Evolutionary conservation across 176 grass and related monocot species (phyloP).

Genomic region (Oryza officinalis): DNA sequence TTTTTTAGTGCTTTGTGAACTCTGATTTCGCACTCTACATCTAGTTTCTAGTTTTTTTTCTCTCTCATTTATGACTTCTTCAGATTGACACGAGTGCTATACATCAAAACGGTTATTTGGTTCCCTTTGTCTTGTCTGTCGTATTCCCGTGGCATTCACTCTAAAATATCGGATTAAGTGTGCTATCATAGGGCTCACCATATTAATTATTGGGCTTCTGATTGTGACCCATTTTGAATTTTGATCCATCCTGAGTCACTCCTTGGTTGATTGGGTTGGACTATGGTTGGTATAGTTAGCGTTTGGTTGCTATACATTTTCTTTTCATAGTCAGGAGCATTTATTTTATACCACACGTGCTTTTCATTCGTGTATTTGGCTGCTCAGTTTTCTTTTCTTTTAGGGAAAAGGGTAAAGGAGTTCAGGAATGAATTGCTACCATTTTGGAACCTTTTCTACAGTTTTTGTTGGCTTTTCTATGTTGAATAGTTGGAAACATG

Average conservation of each 20-base stretch:
- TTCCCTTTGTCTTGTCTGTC: constrained; percentile 29
- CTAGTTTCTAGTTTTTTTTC: constrained; percentile 14
- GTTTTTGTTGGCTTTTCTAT: background rate
- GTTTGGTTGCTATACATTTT: background rate
- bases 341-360: constrained; percentile 1
- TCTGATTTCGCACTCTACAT: constrained; percentile 26
- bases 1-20: background rate
- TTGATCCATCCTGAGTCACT: background rate
- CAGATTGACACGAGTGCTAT: background rate
- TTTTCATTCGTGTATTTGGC: constrained; percentile 18
- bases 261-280: constrained; percentile 15
- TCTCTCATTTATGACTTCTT: background rate
- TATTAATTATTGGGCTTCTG: constrained; percentile 16
- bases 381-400: constrained; percentile 1
- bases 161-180: constrained; percentile 1
- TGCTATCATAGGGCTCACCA: background rate
- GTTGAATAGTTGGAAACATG: background rate
- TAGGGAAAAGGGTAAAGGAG: background rate
- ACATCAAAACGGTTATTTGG: background rate
- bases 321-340: constrained; percentile 7
- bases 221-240: constrained; percentile 36
- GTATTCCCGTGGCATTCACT: constrained; percentile 1
- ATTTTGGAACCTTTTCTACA: background rate
- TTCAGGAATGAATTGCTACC: background rate
- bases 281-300: background rate